These are phyloP conservation scores for Colletotrichum sp. DNA, from an alignment of 2,329 filamentous ascomycete species.

Conservation along the genomic window DNA sequence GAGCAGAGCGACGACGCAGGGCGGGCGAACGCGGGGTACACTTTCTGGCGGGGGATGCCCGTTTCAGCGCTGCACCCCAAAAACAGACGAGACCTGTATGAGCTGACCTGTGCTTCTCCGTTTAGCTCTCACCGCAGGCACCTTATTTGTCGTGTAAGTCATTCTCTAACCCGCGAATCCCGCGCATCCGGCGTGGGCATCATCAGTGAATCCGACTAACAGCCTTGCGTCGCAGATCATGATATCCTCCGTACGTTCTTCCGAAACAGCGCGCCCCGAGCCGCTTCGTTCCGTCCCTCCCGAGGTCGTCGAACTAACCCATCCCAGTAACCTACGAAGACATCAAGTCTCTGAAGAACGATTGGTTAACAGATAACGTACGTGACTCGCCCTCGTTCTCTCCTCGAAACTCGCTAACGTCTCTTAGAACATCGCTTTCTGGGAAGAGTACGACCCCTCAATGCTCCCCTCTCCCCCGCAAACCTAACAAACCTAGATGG, in stretches of 20 bases:
- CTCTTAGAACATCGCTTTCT: conserved; percentile 87
- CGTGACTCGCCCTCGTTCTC: conserved; percentile 26
- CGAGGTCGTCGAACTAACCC: neutral
- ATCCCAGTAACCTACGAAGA: conserved; percentile 82
- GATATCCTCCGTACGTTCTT: conserved; percentile 27
- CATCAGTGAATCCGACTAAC: neutral
- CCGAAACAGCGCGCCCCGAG: neutral
- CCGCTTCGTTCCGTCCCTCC: neutral
- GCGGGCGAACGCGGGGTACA: neutral
- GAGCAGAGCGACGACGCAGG: neutral
- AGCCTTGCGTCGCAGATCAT: conserved; percentile 30
- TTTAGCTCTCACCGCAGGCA: conserved; percentile 39
- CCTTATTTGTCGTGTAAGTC: conserved; percentile 52
- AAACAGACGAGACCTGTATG: neutral
- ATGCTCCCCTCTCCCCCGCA: neutral
- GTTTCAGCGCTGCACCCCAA: conserved; percentile 8
- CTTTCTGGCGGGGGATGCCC: neutral
- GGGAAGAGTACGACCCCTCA: conserved; percentile 78
- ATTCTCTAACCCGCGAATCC: neutral
- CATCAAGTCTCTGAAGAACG: conserved; percentile 83
- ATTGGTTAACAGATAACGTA: conserved; percentile 98
- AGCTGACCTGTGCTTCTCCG: conserved; percentile 20
- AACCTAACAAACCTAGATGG: conserved; percentile 54
- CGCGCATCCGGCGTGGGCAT: neutral
- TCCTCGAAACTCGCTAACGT: conserved; percentile 20